Conservation (phyloP, 2,329 filamentous ascomycete genomes). For the Neonectria neomacrospora region DNA sequence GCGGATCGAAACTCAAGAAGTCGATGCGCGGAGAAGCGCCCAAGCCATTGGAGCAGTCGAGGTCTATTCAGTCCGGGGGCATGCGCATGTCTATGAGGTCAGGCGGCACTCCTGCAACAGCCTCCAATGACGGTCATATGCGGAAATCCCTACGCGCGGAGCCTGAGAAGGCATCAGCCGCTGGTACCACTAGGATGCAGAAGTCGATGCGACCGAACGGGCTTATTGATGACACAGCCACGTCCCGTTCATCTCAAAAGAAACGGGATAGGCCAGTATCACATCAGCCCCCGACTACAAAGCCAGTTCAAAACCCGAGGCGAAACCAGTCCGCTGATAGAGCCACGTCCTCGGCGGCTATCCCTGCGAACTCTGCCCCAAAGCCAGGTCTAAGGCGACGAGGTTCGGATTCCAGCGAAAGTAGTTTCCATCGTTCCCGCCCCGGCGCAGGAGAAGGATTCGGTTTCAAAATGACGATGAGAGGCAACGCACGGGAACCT, state of each 20-base stretch:
- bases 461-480: conserved; percentile 80
- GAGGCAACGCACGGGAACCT: conserved; percentile 51
- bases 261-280: conserved; percentile 44
- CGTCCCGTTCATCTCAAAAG: conserved; percentile 9
- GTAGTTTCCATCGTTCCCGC: conserved; percentile 80
- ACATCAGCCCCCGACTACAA: conserved; percentile 41
- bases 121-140: conserved; percentile 29
- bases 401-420: conserved; percentile 76
- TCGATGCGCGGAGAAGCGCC: conserved; percentile 57
- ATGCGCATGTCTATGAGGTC: conserved; percentile 51
- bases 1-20: conserved; percentile 54
- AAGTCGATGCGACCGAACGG: conserved; percentile 40
- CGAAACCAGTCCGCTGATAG: conserved; percentile 44
- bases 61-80: conserved; percentile 30
- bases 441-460: conserved; percentile 60
- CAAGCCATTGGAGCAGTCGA: conserved; percentile 20
- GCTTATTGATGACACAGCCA: conserved; percentile 18
- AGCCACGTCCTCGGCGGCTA: conserved; percentile 19
- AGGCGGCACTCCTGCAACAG: conserved; percentile 15
- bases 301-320: conserved; percentile 35
- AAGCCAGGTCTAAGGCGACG: conserved; percentile 60
- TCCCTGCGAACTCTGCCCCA: conserved; percentile 28
- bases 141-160: conserved; percentile 39
- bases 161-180: conserved; percentile 19
- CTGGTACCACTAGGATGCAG: conserved; percentile 34